Percentiles rank a stretch among this genome's conserved stretches.
Conservation (phyloP, 1,284 basidiomycete species). For the Ustanciosporium gigantosporum region DNA sequence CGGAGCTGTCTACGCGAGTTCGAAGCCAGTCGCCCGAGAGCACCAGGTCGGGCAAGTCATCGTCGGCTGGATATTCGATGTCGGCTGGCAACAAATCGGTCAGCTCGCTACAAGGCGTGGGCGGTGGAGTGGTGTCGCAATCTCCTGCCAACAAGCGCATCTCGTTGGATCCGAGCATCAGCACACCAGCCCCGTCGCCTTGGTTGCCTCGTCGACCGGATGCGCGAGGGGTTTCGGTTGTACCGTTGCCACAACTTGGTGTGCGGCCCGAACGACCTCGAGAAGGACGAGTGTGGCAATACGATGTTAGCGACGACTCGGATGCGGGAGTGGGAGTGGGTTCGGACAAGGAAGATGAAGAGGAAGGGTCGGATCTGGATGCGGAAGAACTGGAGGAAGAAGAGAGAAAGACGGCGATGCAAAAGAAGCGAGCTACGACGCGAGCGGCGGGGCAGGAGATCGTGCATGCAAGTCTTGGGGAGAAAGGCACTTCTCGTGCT, state of each 20-base stretch:
- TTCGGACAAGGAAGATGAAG: slow-evolving; percentile 37
- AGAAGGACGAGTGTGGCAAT: slow-evolving; percentile 53
- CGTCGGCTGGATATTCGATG: slow-evolving; percentile 15
- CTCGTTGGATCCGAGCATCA: slow-evolving; percentile 39
- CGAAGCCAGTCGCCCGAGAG: slow-evolving; percentile 27
- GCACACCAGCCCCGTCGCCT: slow-evolving; percentile 49
- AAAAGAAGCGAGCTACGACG: slow-evolving; percentile 56
- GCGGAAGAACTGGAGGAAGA: slow-evolving; percentile 53
- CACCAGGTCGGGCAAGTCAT: slow-evolving; percentile 22
- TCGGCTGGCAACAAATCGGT: slow-evolving; percentile 28
- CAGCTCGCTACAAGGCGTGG: slow-evolving; percentile 12
- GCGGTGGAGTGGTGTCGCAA: slow-evolving; percentile 3
- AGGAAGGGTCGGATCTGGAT: slow-evolving; percentile 42
- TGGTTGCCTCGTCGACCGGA: slow-evolving; percentile 55
- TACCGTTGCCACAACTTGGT: slow-evolving; percentile 56
- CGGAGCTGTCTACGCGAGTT: background rate
- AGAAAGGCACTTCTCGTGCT: slow-evolving; percentile 23
- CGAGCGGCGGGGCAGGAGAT: slow-evolving; percentile 56
- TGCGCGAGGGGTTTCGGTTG: slow-evolving; percentile 50
- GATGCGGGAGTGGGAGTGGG: slow-evolving; percentile 11
- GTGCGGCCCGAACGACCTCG: slow-evolving; percentile 50
- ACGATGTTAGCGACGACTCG: slow-evolving; percentile 39
- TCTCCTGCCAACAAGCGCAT: slow-evolving; percentile 25
- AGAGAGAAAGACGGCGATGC: slow-evolving; percentile 46
- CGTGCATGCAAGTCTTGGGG: slow-evolving; percentile 35